phyloP scores from a whole-genome alignment of 495 filamentous ascomycete genomes.

The Neurospora sp. region DNA sequence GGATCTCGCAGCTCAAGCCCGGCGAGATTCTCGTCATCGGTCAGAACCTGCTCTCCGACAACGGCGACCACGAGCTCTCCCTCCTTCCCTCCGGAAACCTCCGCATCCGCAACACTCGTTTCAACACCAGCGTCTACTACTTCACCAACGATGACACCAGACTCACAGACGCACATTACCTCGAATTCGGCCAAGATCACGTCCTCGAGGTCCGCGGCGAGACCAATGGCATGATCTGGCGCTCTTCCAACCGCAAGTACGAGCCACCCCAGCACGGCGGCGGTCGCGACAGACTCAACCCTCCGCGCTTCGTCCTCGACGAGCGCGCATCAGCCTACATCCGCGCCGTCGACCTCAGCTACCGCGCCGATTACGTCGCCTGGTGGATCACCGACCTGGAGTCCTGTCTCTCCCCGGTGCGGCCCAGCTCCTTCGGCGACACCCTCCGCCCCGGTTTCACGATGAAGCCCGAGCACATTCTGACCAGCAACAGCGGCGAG shows the following conservation, averaged over 20 bases:
- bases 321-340: not conserved
- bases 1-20: not conserved
- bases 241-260: not conserved
- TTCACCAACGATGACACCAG: not conserved
- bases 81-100: not conserved
- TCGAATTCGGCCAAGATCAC: not conserved
- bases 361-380: not conserved
- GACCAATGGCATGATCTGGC: not conserved
- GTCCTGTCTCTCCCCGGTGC: not conserved
- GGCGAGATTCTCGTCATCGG: not conserved
- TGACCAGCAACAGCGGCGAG: not conserved
- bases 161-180: not conserved
- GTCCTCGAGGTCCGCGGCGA: not conserved
- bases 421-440: not conserved
- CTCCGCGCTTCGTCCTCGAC: not conserved
- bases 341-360: not conserved
- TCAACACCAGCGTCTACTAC: not conserved
- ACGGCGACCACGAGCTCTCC: not conserved
- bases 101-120: not conserved
- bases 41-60: not conserved
- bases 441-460: not conserved
- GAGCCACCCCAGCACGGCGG: not conserved
- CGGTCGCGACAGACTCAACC: not conserved
- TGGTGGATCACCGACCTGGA: not conserved
- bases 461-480: not conserved